phyloP scores from a whole-genome alignment of 176 grass and related monocot species.

The Oryza officinalis region DNA sequence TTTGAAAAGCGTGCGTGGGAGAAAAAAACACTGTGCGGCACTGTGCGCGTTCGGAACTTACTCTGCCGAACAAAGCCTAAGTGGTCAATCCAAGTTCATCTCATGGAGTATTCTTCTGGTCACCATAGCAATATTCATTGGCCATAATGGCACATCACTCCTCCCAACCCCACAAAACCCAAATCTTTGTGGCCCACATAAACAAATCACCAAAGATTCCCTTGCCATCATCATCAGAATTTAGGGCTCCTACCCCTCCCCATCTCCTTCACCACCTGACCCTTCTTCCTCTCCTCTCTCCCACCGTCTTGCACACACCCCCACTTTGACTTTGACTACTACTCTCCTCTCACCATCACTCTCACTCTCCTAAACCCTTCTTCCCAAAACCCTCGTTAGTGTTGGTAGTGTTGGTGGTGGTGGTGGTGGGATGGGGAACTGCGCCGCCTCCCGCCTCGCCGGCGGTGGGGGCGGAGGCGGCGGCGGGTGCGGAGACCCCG shows the following conservation, averaged over 20 bases:
- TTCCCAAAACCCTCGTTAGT: conserved; percentile 42
- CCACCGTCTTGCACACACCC: conserved; percentile 28
- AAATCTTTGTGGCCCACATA: conserved; percentile 34
- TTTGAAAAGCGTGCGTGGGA: too few relatives aligned
- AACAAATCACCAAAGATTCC: conserved; percentile 54
- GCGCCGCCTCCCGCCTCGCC: conserved; percentile 80
- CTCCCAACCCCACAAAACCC: conserved; percentile 22
- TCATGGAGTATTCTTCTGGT: background rate
- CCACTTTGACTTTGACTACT: conserved; percentile 80
- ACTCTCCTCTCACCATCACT: background rate
- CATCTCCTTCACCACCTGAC: background rate
- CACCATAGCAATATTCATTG: background rate
- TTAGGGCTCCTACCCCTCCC: conserved; percentile 22
- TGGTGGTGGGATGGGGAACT: conserved; percentile 71
- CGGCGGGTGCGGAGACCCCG: conserved; percentile 64
- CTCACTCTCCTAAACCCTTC: conserved; percentile 45
- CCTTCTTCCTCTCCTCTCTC: background rate
- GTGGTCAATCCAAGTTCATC: too few relatives aligned
- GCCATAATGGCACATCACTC: conserved; percentile 1
- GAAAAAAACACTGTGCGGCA: too few relatives aligned
- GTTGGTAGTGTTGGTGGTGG: conserved; percentile 5
- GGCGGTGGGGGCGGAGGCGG: conserved; percentile 44
- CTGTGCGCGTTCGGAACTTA: too few relatives aligned
- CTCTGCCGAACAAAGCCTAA: too few relatives aligned
- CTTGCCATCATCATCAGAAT: conserved; percentile 39